phyloP scores from a whole-genome alignment of 2,329 filamentous ascomycete species.

The Paraphoma chrysanthemicola region DNA sequence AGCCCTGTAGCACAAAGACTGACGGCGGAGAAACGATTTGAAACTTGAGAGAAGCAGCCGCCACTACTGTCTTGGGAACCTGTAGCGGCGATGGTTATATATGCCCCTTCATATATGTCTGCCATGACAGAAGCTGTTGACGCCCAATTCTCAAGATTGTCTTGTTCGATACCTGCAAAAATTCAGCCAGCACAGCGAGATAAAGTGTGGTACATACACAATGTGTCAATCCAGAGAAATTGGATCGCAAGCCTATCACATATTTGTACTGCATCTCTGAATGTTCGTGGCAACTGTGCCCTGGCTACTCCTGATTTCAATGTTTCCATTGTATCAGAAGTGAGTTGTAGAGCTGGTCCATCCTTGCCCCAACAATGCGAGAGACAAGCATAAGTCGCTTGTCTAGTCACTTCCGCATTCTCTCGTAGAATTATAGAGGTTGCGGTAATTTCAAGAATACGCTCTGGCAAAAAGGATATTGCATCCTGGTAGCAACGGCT shows the following conservation, averaged over 20 bases:
- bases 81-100: conserved; percentile 9
- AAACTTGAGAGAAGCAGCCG: neutral
- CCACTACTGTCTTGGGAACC: conserved; percentile 1
- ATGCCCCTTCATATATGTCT: conserved; percentile 9
- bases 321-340: neutral
- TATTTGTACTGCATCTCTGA: neutral
- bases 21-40: neutral
- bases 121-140: conserved; percentile 7
- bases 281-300: neutral
- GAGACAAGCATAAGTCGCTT: conserved; percentile 4
- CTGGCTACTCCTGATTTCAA: neutral
- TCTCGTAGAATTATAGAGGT: neutral
- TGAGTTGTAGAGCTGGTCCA: neutral
- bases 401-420: neutral
- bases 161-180: conserved; percentile 7
- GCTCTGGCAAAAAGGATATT: neutral
- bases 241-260: neutral
- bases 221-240: neutral
- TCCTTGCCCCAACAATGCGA: conserved; percentile 10
- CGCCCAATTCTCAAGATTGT: conserved; percentile 6
- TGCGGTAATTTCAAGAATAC: neutral
- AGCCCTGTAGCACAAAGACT: neutral
- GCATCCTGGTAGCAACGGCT: neutral
- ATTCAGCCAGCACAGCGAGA: neutral
- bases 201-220: neutral